Evolutionary conservation across 2,329 filamentous ascomycete genomes (phyloP), one percentile per base, ranked within the genome.

Genomic region (Xylaria sp.): DNA sequence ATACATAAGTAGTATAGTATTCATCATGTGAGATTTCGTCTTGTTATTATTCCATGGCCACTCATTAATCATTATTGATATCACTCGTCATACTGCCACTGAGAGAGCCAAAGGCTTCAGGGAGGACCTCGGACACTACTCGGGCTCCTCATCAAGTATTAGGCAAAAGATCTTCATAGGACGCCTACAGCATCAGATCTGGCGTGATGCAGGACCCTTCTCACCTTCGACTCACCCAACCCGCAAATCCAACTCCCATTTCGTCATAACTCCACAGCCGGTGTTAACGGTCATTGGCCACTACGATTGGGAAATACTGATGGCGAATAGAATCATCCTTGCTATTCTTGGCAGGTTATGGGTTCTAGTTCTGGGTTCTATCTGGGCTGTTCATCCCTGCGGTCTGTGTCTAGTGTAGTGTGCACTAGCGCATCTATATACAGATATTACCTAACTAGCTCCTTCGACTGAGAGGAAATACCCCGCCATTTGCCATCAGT

Each of bases 191-290:
- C 53, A 37, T 66, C 25, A 60, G 62, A 70, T 68, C 65, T 62
- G 57, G 65, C 42, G 50, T 37, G 68, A 65, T 68, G 68, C 68
- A 69, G 54, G 59, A 70, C 69, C 69, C 69, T 70, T 69, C 59
- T 63, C 69, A 47, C 66, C 69, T 66, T 63, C 54, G 29, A 68
- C 62, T 70, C 65, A 68, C 66, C 65, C 65, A 68, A 68, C 69
- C 65, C 69, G 62, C 61, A 42, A 55, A 42, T 57, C 35, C 48
- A 58, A 57, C 54, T 60, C 48, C 44, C 10, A 69, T 70, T 69
- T 60, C 65, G 69, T 70, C 69, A 70, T 70, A 65, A 23, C 65
- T 37, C 68, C 68, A 65, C 61, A 55, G n/a, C 3, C 32, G 3
- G 21, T 18, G 8, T n/a, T 48, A 18, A 44, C 32, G 3, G n/a